These are phyloP conservation scores for Cordyceps militaris DNA, from an alignment of 2,329 filamentous ascomycete genomes.

Conservation along the genomic window DNA sequence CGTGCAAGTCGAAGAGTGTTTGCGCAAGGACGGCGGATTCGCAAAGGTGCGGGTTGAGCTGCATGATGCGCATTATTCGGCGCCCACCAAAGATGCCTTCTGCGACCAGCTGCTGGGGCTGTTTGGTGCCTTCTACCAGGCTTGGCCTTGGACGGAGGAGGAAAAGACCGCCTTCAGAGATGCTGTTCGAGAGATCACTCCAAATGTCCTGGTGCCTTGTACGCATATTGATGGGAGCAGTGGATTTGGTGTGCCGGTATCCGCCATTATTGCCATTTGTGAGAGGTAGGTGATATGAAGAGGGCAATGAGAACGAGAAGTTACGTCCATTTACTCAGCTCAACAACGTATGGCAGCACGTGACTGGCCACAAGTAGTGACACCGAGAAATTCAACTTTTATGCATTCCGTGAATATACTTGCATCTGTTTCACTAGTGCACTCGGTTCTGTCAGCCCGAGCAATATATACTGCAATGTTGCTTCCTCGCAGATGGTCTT, in stretches of 20 bases:
- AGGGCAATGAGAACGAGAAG: no score
- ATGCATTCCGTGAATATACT: background rate
- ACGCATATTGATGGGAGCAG: background rate
- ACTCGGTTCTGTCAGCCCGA: background rate
- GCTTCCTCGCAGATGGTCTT: background rate
- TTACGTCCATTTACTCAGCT: no score
- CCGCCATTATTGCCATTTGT: background rate
- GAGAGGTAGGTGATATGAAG: background rate
- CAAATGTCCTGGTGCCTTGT: background rate
- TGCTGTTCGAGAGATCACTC: background rate
- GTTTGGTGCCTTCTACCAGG: background rate
- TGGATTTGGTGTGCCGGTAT: background rate
- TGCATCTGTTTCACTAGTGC: background rate
- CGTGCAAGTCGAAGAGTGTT: background rate
- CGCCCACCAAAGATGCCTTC: background rate
- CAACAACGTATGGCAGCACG: background rate
- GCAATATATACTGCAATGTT: background rate
- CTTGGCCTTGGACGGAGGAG: background rate
- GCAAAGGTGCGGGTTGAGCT: background rate
- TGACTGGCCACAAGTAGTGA: background rate
- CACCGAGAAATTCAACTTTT: background rate
- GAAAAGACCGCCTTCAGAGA: background rate
- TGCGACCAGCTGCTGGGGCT: background rate
- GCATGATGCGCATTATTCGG: background rate
- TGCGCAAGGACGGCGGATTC: conserved; percentile 12